Conservation (phyloP, 768 basidiomycete genomes). For the Hemileccinum impolitum region DNA sequence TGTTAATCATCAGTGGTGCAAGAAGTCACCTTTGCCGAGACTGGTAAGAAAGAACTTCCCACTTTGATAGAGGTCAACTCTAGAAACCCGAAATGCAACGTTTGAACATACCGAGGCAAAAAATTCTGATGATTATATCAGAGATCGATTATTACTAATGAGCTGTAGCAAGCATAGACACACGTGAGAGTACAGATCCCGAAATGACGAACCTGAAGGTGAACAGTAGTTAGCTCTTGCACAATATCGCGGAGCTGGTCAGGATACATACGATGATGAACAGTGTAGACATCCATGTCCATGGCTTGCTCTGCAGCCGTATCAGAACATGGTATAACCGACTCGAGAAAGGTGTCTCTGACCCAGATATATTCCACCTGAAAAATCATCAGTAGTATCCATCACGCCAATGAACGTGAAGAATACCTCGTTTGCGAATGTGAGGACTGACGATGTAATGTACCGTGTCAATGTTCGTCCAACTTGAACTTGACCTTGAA, state of each 20-base stretch:
- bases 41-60: too few species aligned
- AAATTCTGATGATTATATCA: too few species aligned
- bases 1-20: too few species aligned
- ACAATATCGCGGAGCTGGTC: neutral
- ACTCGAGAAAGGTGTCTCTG: neutral
- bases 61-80: too few species aligned
- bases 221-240: neutral
- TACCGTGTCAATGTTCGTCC: too few species aligned
- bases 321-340: neutral
- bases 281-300: neutral
- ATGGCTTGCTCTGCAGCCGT: neutral
- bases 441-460: neutral
- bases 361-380: constrained; percentile 6
- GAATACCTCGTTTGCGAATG: neutral
- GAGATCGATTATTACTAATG: too few species aligned
- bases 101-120: too few species aligned
- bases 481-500: too few species aligned
- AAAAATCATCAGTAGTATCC: neutral
- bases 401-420: neutral
- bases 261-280: neutral
- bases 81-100: too few species aligned
- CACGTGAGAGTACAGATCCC: neutral
- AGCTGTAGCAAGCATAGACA: too few species aligned
- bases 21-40: neutral
- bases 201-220: neutral